Conservation (phyloP, 768 basidiomycete genomes). For the Amanita rimosa region DNA sequence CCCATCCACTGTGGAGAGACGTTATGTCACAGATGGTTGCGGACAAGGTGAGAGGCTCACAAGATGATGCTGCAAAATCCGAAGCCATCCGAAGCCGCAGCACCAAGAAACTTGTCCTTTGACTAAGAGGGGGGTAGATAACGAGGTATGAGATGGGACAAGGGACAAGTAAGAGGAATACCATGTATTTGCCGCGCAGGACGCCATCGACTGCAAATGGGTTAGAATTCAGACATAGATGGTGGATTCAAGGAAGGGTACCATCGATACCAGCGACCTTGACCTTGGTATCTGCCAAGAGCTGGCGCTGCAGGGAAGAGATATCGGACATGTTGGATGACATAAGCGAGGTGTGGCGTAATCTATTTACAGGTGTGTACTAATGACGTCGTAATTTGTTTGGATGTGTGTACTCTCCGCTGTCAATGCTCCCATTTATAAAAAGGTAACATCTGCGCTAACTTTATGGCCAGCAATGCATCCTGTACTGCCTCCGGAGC, state of each 20-base stretch:
- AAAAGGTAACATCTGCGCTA: no score
- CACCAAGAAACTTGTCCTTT: constrained; percentile 82
- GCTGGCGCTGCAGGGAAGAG: constrained; percentile 13
- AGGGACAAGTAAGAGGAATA: constrained; percentile 13
- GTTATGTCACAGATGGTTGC: background rate
- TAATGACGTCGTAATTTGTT: no score
- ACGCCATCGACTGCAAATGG: constrained; percentile 72
- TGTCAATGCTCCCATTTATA: no score
- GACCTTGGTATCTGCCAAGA: constrained; percentile 67
- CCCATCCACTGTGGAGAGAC: constrained; percentile 57
- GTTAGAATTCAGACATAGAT: background rate
- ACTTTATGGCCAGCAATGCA: background rate
- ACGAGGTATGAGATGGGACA: constrained; percentile 1
- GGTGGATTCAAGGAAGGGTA: constrained; percentile 17
- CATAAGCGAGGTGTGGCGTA: background rate
- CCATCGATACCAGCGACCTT: constrained; percentile 91
- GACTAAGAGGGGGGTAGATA: constrained; percentile 34
- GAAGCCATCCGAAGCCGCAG: constrained; percentile 72
- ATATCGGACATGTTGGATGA: constrained; percentile 22
- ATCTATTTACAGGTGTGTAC: no score
- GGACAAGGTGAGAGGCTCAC: constrained; percentile 28
- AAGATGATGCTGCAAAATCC: constrained; percentile 93
- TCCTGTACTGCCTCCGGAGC: constrained; percentile 14
- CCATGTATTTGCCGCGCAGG: constrained; percentile 91
- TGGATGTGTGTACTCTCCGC: no score